These are phyloP conservation scores for Pyricularia grisea DNA, from an alignment of 2,329 filamentous ascomycete genomes.

Conservation along the genomic window DNA sequence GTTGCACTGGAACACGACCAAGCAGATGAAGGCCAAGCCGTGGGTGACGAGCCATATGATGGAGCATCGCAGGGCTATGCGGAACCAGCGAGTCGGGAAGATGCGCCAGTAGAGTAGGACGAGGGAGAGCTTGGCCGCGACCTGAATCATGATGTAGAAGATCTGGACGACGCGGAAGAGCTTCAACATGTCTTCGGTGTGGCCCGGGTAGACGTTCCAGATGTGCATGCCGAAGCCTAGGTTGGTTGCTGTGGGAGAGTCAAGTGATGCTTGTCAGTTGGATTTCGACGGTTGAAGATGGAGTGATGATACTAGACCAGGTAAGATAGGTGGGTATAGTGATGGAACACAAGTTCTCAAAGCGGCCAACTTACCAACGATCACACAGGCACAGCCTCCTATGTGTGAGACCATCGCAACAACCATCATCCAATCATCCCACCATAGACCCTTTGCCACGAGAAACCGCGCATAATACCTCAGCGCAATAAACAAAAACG, in stretches of 20 bases:
- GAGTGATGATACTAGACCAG: not conserved
- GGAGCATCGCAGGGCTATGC: slow-evolving; percentile 8
- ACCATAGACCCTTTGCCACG: not conserved
- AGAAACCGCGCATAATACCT: not conserved
- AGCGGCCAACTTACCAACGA: not conserved
- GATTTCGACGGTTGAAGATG: not conserved
- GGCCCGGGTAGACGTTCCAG: not conserved
- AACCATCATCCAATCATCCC: not conserved
- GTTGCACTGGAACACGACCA: slow-evolving; percentile 30
- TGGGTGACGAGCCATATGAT: slow-evolving; percentile 19
- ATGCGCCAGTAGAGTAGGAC: slow-evolving; percentile 14
- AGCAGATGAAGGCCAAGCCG: slow-evolving; percentile 21
- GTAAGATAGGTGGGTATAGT: too few species aligned
- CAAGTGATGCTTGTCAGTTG: not conserved
- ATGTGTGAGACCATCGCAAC: not conserved
- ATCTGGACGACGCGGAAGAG: slow-evolving; percentile 9
- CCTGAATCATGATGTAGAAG: slow-evolving; percentile 14
- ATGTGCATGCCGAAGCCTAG: not conserved
- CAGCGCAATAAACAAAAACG: not conserved
- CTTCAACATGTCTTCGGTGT: not conserved
- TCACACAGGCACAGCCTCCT: not conserved
- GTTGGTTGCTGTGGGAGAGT: not conserved
- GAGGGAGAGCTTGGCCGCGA: slow-evolving; percentile 14
- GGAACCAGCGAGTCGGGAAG: slow-evolving; percentile 11
- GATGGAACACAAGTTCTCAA: too few species aligned